Evolutionary conservation across 1,139 yeast genomes (phyloP).

Genomic region (Kodamaea anthophila): DNA sequence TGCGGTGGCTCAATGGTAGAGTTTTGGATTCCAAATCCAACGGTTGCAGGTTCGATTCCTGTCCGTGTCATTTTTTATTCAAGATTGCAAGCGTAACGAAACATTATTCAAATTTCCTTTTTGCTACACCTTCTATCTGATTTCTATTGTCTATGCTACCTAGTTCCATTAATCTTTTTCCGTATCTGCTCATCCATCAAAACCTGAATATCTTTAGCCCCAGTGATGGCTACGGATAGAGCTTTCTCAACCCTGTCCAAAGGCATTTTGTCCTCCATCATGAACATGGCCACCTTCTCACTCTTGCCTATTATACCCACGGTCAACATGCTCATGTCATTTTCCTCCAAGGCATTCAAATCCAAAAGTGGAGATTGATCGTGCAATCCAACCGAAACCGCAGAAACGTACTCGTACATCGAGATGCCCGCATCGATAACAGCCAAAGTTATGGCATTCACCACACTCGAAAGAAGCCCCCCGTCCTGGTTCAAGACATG

Average conservation of each 20-base stretch:
- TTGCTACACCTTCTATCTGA: no score
- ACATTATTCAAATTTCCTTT: no score
- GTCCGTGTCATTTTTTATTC: conserved; percentile 46
- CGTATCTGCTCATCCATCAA: conserved; percentile 84
- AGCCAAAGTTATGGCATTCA: conserved; percentile 87
- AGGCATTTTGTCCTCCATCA: conserved; percentile 79
- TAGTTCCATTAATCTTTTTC: conserved; percentile 18
- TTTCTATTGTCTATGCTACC: no score
- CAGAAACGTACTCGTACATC: conserved; percentile 84
- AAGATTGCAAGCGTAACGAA: no score
- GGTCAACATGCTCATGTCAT: conserved; percentile 74
- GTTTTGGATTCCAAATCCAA: conserved; percentile 83
- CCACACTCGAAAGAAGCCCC: conserved; percentile 70
- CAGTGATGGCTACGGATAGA: conserved; percentile 84
- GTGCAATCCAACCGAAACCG: conserved; percentile 74
- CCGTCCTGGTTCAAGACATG: conserved; percentile 90
- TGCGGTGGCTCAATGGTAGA: conserved; percentile 93
- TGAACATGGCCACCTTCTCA: conserved; percentile 71
- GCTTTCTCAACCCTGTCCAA: conserved; percentile 73
- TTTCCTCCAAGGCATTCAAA: conserved; percentile 75
- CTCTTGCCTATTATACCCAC: conserved; percentile 79
- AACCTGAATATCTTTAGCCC: conserved; percentile 74
- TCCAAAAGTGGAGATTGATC: conserved; percentile 76
- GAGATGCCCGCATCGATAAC: conserved; percentile 93
- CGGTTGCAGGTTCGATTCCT: conserved; percentile 76